Conservation (phyloP, 2,329 filamentous ascomycete genomes). For the Microcyclospora tardicrescens region DNA sequence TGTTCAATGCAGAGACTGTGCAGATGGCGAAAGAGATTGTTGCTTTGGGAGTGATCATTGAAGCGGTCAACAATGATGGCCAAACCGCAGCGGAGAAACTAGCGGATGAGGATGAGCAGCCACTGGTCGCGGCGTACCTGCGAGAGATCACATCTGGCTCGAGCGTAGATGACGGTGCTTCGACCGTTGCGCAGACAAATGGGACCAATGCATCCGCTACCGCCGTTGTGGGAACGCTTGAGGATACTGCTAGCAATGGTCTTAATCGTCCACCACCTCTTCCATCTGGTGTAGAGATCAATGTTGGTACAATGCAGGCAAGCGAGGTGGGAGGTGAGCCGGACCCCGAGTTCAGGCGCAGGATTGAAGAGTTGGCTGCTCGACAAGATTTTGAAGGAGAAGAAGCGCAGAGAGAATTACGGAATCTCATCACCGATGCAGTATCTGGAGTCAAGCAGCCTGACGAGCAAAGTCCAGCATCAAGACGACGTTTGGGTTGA, state of each 20-base stretch:
- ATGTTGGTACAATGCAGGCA: conserved; percentile 56
- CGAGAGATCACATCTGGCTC: conserved; percentile 22
- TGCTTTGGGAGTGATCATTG: conserved; percentile 59
- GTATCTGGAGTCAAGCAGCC: conserved; percentile 47
- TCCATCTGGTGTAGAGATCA: conserved; percentile 65
- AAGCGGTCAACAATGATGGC: conserved; percentile 57
- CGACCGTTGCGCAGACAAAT: conserved; percentile 17
- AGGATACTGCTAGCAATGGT: conserved; percentile 11
- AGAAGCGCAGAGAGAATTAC: conserved; percentile 65
- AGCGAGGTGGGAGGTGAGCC: conserved; percentile 47
- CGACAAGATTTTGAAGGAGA: conserved; percentile 73
- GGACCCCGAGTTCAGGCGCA: conserved; percentile 69
- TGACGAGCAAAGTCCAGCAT: background rate
- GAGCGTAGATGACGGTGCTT: conserved; percentile 1
- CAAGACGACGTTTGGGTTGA: background rate
- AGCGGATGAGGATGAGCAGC: conserved; percentile 62
- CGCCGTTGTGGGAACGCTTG: conserved; percentile 22
- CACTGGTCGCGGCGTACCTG: conserved; percentile 62
- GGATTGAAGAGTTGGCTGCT: conserved; percentile 79
- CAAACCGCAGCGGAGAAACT: conserved; percentile 73
- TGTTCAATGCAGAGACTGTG: conserved; percentile 79
- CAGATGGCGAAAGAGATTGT: conserved; percentile 68
- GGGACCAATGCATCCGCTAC: conserved; percentile 12
- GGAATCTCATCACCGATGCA: conserved; percentile 68
- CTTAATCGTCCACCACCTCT: conserved; percentile 44